phyloP scores from a whole-genome alignment of 345 rosid species.

The Salix udensis region DNA sequence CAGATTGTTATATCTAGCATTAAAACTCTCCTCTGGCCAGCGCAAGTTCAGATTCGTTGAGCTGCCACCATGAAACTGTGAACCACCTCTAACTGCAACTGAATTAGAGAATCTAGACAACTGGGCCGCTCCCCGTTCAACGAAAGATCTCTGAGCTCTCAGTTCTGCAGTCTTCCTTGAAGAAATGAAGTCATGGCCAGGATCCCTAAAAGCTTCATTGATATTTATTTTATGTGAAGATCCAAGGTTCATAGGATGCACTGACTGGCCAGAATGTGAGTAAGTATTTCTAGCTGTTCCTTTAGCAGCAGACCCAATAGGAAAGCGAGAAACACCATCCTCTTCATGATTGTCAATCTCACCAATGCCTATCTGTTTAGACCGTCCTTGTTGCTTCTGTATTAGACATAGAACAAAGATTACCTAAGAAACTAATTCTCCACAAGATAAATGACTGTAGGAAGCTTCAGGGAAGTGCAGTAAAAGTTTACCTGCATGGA shows the following conservation, averaged over 20 bases:
- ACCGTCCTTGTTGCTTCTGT: constrained; percentile 53
- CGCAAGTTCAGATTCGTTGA: constrained; percentile 34
- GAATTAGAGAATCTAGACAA: constrained; percentile 76
- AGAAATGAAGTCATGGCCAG: constrained; percentile 25
- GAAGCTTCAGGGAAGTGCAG: not conserved
- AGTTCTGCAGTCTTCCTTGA: constrained; percentile 33
- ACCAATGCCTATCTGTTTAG: constrained; percentile 34
- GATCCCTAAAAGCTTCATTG: constrained; percentile 24
- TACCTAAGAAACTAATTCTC: not conserved
- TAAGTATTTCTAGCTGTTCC: constrained; percentile 26
- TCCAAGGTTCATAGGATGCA: constrained; percentile 18
- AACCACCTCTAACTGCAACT: constrained; percentile 66
- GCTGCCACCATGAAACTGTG: constrained; percentile 47
- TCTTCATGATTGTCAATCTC: constrained; percentile 39
- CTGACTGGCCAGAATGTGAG: constrained; percentile 31
- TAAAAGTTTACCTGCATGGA: constrained; percentile 40
- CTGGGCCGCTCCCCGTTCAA: constrained; percentile 41
- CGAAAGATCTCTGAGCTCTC: constrained; percentile 49
- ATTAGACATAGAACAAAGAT: not conserved
- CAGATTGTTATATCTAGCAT: constrained; percentile 20
- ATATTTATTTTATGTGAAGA: constrained; percentile 27
- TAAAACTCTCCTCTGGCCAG: constrained; percentile 45
- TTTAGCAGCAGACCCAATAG: constrained; percentile 36
- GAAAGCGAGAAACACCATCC: constrained; percentile 46
- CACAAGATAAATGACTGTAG: not conserved